Evolutionary conservation across 2,329 filamentous ascomycete genomes (phyloP).

Genomic region (Alternaria arbusti): DNA sequence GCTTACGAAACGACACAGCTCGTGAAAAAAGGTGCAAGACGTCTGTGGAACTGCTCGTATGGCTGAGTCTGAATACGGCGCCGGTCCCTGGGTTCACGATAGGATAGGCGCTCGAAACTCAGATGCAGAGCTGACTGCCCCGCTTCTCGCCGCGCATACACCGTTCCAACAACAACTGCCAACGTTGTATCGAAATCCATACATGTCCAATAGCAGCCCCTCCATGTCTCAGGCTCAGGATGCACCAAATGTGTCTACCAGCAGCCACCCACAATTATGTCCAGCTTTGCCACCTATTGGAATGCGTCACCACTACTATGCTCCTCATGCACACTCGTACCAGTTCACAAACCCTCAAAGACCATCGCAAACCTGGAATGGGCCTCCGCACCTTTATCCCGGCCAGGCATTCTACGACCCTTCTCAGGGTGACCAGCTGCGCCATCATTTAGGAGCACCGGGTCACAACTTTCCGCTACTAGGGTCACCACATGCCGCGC

Average conservation of each 20-base stretch:
- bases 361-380: conserved; percentile 25
- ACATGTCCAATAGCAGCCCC: conserved; percentile 11
- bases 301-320: conserved; percentile 16
- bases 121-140: conserved; percentile 26
- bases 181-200: conserved; percentile 15
- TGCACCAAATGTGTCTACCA: conserved; percentile 4
- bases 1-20: neutral
- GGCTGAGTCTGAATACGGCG: conserved; percentile 36
- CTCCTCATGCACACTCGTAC: conserved; percentile 12
- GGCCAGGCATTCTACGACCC: conserved; percentile 8
- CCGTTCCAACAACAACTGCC: conserved; percentile 20
- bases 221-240: conserved; percentile 18
- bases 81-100: conserved; percentile 23
- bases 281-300: conserved; percentile 14
- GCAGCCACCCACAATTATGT: conserved; percentile 12
- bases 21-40: neutral
- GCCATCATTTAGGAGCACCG: conserved; percentile 1
- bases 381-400: conserved; percentile 6
- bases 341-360: conserved; percentile 12
- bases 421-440: conserved; percentile 7
- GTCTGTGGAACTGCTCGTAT: conserved; percentile 20
- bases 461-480: neutral
- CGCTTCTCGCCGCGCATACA: conserved; percentile 22
- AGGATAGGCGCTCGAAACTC: conserved; percentile 23
- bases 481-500: neutral